Evolutionary conservation across 345 rosid genomes (phyloP).

Genomic region (Garcia nutans): DNA sequence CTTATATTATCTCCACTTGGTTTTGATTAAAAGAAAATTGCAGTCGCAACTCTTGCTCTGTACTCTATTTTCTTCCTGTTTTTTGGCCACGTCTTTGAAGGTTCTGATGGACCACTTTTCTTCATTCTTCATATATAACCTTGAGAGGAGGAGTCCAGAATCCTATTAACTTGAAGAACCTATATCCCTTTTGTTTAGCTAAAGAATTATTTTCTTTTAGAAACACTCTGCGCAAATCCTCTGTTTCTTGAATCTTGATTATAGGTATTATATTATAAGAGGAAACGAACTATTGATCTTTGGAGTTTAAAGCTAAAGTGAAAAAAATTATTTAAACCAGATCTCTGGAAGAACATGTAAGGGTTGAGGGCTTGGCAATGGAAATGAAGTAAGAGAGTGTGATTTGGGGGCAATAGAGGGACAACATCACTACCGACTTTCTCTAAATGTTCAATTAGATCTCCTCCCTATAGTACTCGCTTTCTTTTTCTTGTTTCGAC

Average conservation of each 20-base stretch:
- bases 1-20: background rate
- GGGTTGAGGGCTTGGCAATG: too few species aligned
- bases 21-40: background rate
- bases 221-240: background rate
- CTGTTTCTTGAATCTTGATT: background rate
- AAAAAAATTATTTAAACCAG: too few species aligned
- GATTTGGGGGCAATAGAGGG: too few species aligned
- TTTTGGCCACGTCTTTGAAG: constrained; percentile 28
- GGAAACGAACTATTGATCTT: background rate
- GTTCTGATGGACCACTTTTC: constrained; percentile 3
- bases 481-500: too few species aligned
- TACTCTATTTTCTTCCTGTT: background rate
- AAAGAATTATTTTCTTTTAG: background rate
- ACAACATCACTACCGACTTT: too few species aligned
- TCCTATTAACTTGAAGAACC: background rate
- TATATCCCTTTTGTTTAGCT: background rate
- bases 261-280: constrained; percentile 10
- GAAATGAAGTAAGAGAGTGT: too few species aligned
- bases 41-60: constrained; percentile 10
- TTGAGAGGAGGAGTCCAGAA: background rate
- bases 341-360: too few species aligned
- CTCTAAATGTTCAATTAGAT: too few species aligned
- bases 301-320: too few species aligned
- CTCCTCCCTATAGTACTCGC: too few species aligned
- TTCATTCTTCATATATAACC: constrained; percentile 10